Conservation (phyloP, 2,329 filamentous ascomycete genomes). For the Fusarium sp. region DNA sequence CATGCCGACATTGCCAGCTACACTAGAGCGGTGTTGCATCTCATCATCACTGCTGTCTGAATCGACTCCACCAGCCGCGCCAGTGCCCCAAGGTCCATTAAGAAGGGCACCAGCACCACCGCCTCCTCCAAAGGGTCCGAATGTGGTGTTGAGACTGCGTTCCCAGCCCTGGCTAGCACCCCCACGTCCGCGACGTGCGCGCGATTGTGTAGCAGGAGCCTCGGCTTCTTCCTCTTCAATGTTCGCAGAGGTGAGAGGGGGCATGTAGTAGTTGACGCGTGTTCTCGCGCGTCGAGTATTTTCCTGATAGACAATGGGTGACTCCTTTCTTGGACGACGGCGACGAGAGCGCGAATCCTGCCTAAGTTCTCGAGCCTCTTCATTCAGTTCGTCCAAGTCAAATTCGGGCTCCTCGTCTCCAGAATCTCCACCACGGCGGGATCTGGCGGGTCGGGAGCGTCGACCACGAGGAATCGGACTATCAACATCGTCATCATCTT, state of each 20-base stretch:
- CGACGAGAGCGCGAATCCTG: slow-evolving; percentile 67
- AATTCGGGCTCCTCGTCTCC: slow-evolving; percentile 70
- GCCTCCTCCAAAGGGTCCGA: slow-evolving; percentile 92
- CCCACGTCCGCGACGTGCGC: slow-evolving; percentile 73
- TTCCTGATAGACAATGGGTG: slow-evolving; percentile 72
- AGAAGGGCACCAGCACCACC: slow-evolving; percentile 79
- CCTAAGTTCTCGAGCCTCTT: slow-evolving; percentile 74
- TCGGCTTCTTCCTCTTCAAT: slow-evolving; percentile 82
- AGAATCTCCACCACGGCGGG: slow-evolving; percentile 65
- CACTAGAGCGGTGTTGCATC: slow-evolving; percentile 71
- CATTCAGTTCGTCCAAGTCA: slow-evolving; percentile 74
- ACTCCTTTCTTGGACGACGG: slow-evolving; percentile 64
- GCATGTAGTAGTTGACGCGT: slow-evolving; percentile 87
- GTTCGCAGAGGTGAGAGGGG: slow-evolving; percentile 71
- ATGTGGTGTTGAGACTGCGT: slow-evolving; percentile 87
- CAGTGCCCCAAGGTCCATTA: slow-evolving; percentile 79
- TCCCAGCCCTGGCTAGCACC: slow-evolving; percentile 75
- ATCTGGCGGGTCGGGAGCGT: slow-evolving; percentile 60
- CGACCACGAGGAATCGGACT: slow-evolving; percentile 66
- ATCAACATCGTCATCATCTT: slow-evolving; percentile 60
- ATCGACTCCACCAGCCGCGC: slow-evolving; percentile 82
- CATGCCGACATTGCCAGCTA: slow-evolving; percentile 72
- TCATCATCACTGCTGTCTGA: slow-evolving; percentile 99
- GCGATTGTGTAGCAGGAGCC: slow-evolving; percentile 76
- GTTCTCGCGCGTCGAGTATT: slow-evolving; percentile 65